Base-by-base conservation (phyloP, 805 yeast genomes). In the Saccharomycopsis babjevae region DNA sequence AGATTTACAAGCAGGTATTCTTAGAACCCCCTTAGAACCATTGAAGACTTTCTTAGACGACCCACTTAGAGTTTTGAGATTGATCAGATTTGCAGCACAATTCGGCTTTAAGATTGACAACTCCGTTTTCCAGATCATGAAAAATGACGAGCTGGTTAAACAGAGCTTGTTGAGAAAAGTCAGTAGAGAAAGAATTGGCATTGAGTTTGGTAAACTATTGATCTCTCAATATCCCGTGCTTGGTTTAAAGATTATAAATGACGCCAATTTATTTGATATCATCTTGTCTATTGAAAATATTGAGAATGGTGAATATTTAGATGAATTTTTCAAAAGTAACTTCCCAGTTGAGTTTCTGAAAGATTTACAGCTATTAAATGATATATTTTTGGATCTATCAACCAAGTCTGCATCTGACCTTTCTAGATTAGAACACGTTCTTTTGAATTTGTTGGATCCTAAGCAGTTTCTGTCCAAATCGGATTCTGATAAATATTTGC, bases 11-110 rank as follows among this genome's bases (percentile, higher is more conserved):
- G 65, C 74, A 32, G 96, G 97, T 0, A 71, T 90, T 0, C 75
- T 94, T 61, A 76, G 97, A 59, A 94, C 99, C 0, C 99, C 99
- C 0, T 76, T 94, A 59, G 85, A 83, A 36, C 96, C 99, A 5
- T 70, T 79, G 50, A 83, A 86, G 68, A 94, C 99, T 0, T 94
- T 94, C 68, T 68, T 85, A 56, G 99, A 94, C 69, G 99, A 94
- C 72, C 99, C 99, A 1, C 78, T 94, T 62, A 79, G 99, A 62
- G 94, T 93, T 1, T 72, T 94, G 61, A 78, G 99, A 64, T 74
- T 94, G 61, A 81, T 94, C 32, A 76, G 99, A 66, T 94, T 94
- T 75, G 94, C 97, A 0, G 79, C 89, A 39, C 82, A 89, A 61
- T 89, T 87, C 68, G 77, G 82, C 56, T 94, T 92, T 69, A 67